Conservation (phyloP, 805 yeast genomes). For the Candida dendrica region DNA sequence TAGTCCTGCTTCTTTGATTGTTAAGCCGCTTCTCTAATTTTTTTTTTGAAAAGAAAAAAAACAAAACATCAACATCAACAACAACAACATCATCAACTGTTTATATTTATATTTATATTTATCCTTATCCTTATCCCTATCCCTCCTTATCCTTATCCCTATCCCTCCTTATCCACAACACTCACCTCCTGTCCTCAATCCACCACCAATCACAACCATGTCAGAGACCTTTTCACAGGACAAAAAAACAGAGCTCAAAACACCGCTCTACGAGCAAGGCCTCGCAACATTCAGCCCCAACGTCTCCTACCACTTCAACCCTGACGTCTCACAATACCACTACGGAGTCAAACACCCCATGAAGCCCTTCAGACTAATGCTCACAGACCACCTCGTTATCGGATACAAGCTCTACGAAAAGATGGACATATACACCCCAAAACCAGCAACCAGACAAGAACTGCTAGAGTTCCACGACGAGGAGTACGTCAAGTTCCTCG, state of each 20-base stretch:
- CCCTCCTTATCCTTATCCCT: too few species aligned
- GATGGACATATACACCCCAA: slow-evolving; percentile 85
- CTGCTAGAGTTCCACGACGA: slow-evolving; percentile 76
- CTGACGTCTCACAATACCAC: slow-evolving; percentile 72
- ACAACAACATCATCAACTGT: too few species aligned
- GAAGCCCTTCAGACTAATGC: slow-evolving; percentile 92
- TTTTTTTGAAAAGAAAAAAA: too few species aligned
- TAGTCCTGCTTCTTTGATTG: too few species aligned
- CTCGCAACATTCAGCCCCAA: slow-evolving; percentile 38
- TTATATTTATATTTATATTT: too few species aligned
- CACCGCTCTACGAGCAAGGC: slow-evolving; percentile 41
- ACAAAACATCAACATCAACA: too few species aligned
- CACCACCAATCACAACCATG: too few species aligned
- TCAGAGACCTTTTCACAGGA: slow-evolving; percentile 33
- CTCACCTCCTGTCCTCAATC: too few species aligned
- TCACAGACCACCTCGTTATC: slow-evolving; percentile 86
- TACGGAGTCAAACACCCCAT: slow-evolving; percentile 96
- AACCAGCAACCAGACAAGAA: slow-evolving; percentile 77
- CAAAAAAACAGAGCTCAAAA: slow-evolving; percentile 29
- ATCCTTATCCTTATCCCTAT: too few species aligned
- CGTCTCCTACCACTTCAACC: slow-evolving; percentile 86
- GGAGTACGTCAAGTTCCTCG: slow-evolving; percentile 75
- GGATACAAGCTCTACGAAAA: slow-evolving; percentile 79
- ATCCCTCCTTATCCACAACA: too few species aligned
- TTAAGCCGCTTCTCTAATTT: too few species aligned